Evolutionary conservation across 2,329 filamentous ascomycete genomes (phyloP), one percentile per base, ranked within the genome.

Genomic region (Blastomyces parvus): DNA sequence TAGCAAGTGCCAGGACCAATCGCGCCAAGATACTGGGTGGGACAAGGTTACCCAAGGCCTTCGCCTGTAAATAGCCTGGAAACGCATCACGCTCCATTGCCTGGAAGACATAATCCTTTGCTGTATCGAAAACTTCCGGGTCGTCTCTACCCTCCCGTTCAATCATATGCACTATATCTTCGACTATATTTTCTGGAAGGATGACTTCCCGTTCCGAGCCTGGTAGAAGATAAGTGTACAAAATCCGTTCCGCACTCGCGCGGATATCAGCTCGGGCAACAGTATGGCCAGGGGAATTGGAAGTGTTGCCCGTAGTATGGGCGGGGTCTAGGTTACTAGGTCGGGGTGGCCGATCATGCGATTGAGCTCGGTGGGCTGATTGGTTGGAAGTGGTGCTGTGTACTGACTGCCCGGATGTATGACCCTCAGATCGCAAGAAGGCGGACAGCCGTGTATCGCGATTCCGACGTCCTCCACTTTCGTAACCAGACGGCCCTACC

Each of bases 61-160:
- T 97, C 78, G 91, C 90, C 72, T 93, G 85, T 64, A 99, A 82
- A 77, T 99, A 99, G 0, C 93, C 93, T 0, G 95, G 94, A 74
- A 96, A 99, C n/a, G 95, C 94, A 78, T 99, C 94, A 63, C 95
- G 86, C 78, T 99, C 95, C 94, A 99, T 99, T 42, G 95, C 95
- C 78, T 99, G 95, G 76, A 97, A 99, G 66, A 97, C 94, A 74
- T 97, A 99, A 79, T 99, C 94, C 80, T 99, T 99, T 62, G 94
- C 94, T 25, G 90, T 87, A 74, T 97, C 94, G 71, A 99, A 99
- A 14, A 99, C 89, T 75, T 99, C 94, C 0, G 94, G 94, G 73
- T 99, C 94, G 71, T 97, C 94, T 69, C 94, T 87, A 56, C 91
- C 90, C 67, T 91, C 87, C 69, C 93, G 88, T 77, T 99, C 94